Evolutionary conservation across 1,139 yeast genomes (phyloP), one percentile per base, ranked within the genome.

Genomic region (Yarrowia galli): DNA sequence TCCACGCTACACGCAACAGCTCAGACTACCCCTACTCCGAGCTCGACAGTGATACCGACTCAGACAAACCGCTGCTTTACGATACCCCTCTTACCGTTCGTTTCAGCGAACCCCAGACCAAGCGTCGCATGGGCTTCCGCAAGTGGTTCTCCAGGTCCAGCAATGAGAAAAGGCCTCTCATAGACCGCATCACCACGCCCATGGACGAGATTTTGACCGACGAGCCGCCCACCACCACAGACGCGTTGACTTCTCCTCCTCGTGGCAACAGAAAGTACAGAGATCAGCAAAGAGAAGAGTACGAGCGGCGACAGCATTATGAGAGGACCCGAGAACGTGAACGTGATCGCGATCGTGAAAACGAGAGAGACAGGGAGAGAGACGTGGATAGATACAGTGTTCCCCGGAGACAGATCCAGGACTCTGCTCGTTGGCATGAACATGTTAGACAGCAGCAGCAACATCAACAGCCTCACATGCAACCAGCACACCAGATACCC

Each of bases 171-270:
- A 13, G 64, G 15, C 64, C 64, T 7, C 64, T 58, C 36, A 42
- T 58, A 20, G 64, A 58, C 51, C 64, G 64, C 8, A 43, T 58
- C 20, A 42, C 64, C 20, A 58, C 64, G n/a, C 64, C 64, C 64
- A 58, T 28, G 42, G 64, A 58, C 20, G 64, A 58, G 51, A 43
- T 58, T 22, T 18, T 58, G 16, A 58, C 51, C 10, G 64, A 58
- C n/a, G 64, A 58, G 20, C 49, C 51, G 1, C 64, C 64, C 20
- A 43, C 51, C 1, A 43, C 51, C 9, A 58, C 64, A 18, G 64
- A 58, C n/a, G 49, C 51, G 12, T 15, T 43, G 13, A 42, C 42
- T 10, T 54, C 61, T 12, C 61, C 61, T 40, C 48, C 61, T 4
- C 23, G 61, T 1, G 61, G 36, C 6, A 28, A 28, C 9, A n/a